phyloP scores from a whole-genome alignment of 2,329 filamentous ascomycete genomes.

The Monilinia fructicola region DNA sequence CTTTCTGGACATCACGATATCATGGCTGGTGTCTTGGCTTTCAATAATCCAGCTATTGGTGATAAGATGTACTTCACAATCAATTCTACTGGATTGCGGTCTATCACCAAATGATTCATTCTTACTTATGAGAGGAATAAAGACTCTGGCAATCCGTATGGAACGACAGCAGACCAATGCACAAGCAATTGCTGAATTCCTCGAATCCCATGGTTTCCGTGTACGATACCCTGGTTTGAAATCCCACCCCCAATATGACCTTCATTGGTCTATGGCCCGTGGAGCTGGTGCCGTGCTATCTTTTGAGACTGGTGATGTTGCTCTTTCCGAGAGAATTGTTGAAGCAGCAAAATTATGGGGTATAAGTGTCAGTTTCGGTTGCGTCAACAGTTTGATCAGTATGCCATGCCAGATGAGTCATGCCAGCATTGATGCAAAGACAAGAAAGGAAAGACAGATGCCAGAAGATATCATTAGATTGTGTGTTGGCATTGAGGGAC shows the following conservation, averaged over 20 bases:
- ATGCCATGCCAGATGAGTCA: conserved; percentile 99
- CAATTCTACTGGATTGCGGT: conserved; percentile 94
- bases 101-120: conserved; percentile 94
- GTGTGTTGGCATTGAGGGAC: conserved; percentile 94
- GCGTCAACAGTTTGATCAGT: conserved; percentile 97
- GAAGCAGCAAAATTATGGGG: conserved; percentile 89
- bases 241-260: conserved; percentile 92
- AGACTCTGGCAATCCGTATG: conserved; percentile 96
- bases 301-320: conserved; percentile 89
- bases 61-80: conserved; percentile 96
- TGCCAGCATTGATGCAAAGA: conserved; percentile 96
- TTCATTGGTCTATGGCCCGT: conserved; percentile 93
- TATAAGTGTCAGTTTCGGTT: conserved; percentile 96
- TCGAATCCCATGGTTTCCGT: conserved; percentile 87
- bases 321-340: conserved; percentile 86
- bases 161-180: conserved; percentile 96
- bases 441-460: conserved; percentile 81
- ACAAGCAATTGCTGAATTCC: conserved; percentile 85
- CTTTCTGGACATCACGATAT: conserved; percentile 97
- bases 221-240: conserved; percentile 93
- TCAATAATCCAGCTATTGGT: conserved; percentile 77
- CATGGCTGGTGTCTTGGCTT: conserved; percentile 95
- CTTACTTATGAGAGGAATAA: conserved; percentile 90
- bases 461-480: conserved; percentile 95
- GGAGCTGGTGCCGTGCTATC: conserved; percentile 92